Conservation (phyloP, 2,329 filamentous ascomycete genomes). For the Sporothrix luriei region DNA sequence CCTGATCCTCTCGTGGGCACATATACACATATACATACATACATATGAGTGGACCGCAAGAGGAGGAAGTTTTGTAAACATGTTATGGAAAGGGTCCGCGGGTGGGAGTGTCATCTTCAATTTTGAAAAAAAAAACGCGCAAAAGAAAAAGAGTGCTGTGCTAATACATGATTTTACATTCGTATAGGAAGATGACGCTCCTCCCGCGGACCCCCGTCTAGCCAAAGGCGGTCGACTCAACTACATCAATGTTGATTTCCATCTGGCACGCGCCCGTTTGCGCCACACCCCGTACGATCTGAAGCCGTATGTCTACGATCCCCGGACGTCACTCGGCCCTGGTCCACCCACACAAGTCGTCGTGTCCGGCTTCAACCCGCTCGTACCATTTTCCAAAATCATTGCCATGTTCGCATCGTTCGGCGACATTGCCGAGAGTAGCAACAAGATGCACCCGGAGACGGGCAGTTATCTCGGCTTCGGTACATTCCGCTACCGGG, state of each 20-base stretch:
- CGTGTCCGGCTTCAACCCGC: conserved; percentile 92
- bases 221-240: conserved; percentile 65
- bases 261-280: conserved; percentile 69
- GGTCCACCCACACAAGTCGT: conserved; percentile 89
- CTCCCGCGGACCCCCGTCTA: conserved; percentile 80
- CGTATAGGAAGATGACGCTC: conserved; percentile 75
- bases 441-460: conserved; percentile 92
- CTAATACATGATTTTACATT: conserved; percentile 54
- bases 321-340: conserved; percentile 80
- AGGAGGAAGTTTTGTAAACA: conserved; percentile 31
- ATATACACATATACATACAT: conserved; percentile 34
- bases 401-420: conserved; percentile 75
- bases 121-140: background rate
- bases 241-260: conserved; percentile 71
- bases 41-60: conserved; percentile 32
- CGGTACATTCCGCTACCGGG: conserved; percentile 86
- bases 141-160: conserved; percentile 41
- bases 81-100: conserved; percentile 36
- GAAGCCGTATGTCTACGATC: conserved; percentile 79
- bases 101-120: conserved; percentile 64
- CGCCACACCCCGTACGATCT: conserved; percentile 76
- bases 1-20: background rate
- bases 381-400: conserved; percentile 78
- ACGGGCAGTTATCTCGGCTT: conserved; percentile 94
- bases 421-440: conserved; percentile 85